These are phyloP conservation scores for Scalesia atractyloides DNA, from an alignment of 129 eudicot genomes.

Conservation along the genomic window DNA sequence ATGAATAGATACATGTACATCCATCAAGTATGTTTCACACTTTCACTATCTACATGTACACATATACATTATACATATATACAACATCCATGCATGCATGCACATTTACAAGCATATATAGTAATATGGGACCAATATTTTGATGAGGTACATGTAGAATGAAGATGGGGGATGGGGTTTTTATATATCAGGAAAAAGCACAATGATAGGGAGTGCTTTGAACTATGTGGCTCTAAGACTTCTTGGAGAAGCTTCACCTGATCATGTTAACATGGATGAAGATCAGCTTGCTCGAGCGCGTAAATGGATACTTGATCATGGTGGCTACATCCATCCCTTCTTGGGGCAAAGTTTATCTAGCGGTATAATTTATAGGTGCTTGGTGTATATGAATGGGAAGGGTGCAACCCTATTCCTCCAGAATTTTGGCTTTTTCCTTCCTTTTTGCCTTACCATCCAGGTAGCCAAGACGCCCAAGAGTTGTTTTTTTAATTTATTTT, in stretches of 20 bases:
- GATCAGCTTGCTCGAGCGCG: constrained; percentile 27
- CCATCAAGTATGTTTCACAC: constrained; percentile 35
- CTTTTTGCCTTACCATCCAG: constrained; percentile 41
- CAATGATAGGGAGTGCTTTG: constrained; percentile 34
- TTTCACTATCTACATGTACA: neutral
- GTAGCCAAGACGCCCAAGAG: neutral
- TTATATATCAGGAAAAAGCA: constrained; percentile 28
- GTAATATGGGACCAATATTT: neutral
- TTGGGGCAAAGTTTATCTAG: constrained; percentile 35
- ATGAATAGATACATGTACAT: constrained; percentile 37
- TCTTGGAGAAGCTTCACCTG: constrained; percentile 28
- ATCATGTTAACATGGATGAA: constrained; percentile 27
- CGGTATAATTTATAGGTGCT: constrained; percentile 35
- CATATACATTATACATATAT: neutral
- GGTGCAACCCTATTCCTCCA: constrained; percentile 51
- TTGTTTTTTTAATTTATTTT: neutral
- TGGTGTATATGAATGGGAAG: constrained; percentile 43
- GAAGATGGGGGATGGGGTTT: constrained; percentile 47
- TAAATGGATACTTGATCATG: constrained; percentile 36
- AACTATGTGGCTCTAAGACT: constrained; percentile 35
- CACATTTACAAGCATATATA: neutral
- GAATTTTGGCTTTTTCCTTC: constrained; percentile 66
- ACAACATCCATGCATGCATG: neutral
- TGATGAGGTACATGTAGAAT: constrained; percentile 14
- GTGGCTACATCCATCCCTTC: constrained; percentile 37